phyloP scores from a whole-genome alignment of 192 early-diverging fungal species.

The Dissophora globulifera region DNA sequence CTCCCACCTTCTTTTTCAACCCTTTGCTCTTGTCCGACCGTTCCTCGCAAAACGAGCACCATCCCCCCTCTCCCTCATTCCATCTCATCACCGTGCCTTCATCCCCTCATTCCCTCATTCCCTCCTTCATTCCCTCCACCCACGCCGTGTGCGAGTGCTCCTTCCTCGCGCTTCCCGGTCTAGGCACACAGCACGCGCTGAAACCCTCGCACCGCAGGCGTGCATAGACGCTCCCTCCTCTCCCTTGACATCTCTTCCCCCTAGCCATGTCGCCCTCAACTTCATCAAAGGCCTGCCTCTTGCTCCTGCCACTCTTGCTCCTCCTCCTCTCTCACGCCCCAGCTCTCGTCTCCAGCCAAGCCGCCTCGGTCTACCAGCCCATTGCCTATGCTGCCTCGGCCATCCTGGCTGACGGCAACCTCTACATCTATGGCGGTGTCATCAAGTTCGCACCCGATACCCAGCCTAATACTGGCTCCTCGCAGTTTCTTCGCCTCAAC shows the following conservation, averaged over 20 bases:
- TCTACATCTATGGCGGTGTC: conserved; percentile 45
- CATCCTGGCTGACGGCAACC: conserved; percentile 26
- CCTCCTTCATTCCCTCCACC: background rate
- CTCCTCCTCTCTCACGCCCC: conserved; percentile 1
- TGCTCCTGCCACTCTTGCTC: conserved; percentile 3
- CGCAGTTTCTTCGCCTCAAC: conserved; percentile 31
- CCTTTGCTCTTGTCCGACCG: too few relatives aligned
- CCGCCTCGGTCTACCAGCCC: background rate
- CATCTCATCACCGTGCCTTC: background rate
- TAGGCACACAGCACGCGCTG: background rate
- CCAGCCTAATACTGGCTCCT: conserved; percentile 10
- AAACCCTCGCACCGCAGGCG: background rate
- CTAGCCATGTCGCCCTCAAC: too few relatives aligned
- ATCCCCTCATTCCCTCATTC: background rate
- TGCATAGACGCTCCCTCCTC: background rate
- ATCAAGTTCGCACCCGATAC: background rate
- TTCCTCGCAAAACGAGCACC: too few relatives aligned
- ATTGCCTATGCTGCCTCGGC: conserved; percentile 27
- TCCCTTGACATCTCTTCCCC: background rate
- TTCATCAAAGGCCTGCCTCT: background rate
- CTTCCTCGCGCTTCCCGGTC: background rate
- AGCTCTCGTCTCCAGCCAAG: background rate
- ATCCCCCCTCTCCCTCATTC: too few relatives aligned
- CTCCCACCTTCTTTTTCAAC: too few relatives aligned
- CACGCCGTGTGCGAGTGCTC: too few relatives aligned